Evolutionary conservation across 805 yeast genomes (phyloP).

Genomic region (Yamadazyma philogaea): DNA sequence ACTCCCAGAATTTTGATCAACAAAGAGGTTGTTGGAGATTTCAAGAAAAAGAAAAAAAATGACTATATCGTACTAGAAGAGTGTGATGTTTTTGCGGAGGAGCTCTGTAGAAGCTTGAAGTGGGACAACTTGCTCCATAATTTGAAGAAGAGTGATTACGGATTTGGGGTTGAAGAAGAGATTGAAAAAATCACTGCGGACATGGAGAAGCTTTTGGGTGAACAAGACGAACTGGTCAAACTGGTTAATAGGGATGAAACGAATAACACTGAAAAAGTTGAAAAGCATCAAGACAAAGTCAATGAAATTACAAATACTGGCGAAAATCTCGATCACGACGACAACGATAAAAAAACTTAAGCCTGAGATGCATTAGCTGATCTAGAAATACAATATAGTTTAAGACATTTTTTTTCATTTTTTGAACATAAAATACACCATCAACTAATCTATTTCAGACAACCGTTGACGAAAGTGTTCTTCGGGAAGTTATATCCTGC

Average conservation of each 20-base stretch:
- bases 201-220: slow-evolving; percentile 10
- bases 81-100: slow-evolving; percentile 63
- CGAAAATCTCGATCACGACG: no score
- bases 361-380: background rate
- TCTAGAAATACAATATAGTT: background rate
- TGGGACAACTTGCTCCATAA: slow-evolving; percentile 58
- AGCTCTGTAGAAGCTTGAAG: slow-evolving; percentile 53
- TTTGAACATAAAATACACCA: slow-evolving; percentile 8
- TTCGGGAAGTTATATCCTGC: slow-evolving; percentile 62
- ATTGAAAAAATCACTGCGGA: slow-evolving; percentile 13
- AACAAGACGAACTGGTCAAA: slow-evolving; percentile 9
- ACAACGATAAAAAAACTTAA: background rate
- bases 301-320: no score
- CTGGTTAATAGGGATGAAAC: slow-evolving; percentile 10
- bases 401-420: background rate
- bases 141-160: slow-evolving; percentile 25
- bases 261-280: slow-evolving; percentile 2
- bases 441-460: slow-evolving; percentile 10
- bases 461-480: slow-evolving; percentile 28
- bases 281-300: slow-evolving; percentile 5
- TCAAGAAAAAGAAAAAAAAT: slow-evolving; percentile 35
- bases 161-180: slow-evolving; percentile 15
- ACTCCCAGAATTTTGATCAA: slow-evolving; percentile 67
- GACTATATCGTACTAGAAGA: slow-evolving; percentile 62
- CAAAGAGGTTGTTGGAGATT: slow-evolving; percentile 75